Conservation (phyloP, 306 rosid species). For the Dalbergia cochinchinensis region DNA sequence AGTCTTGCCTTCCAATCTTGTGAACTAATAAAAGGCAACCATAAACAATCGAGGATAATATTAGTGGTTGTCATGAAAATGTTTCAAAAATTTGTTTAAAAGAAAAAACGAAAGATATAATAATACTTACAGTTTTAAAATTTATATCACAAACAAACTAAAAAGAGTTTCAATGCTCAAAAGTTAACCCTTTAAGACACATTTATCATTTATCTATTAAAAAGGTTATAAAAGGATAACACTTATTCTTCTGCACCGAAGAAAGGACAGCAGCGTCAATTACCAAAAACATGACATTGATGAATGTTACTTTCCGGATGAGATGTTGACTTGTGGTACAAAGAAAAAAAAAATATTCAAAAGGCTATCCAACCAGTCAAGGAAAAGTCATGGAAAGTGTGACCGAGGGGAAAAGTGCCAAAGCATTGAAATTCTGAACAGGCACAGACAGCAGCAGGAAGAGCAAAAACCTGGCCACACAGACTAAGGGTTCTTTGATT, state of each 20-base stretch:
- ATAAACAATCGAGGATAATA: slow-evolving; percentile 11
- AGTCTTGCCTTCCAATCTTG: slow-evolving; percentile 97
- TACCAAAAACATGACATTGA: background rate
- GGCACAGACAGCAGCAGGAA: background rate
- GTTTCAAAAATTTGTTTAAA: background rate
- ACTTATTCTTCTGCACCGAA: background rate
- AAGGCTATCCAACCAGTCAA: slow-evolving; percentile 3
- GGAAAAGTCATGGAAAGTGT: background rate
- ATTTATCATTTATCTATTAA: slow-evolving; percentile 1
- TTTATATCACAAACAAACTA: background rate
- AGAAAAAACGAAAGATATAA: background rate
- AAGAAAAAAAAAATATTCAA: background rate
- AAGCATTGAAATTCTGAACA: background rate
- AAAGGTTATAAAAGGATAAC: background rate
- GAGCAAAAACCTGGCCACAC: slow-evolving; percentile 4
- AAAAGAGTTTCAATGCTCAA: slow-evolving; percentile 16
- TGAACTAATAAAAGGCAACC: slow-evolving; percentile 59
- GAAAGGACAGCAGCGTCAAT: background rate
- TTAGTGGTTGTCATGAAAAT: background rate
- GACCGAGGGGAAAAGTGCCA: background rate
- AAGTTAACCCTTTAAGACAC: background rate
- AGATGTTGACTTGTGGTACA: background rate
- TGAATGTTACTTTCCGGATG: background rate
- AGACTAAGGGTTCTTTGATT: background rate
- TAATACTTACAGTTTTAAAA: background rate